Base-by-base conservation (phyloP, 306 rosid genomes). In the Sphenostylis stenocarpa region DNA sequence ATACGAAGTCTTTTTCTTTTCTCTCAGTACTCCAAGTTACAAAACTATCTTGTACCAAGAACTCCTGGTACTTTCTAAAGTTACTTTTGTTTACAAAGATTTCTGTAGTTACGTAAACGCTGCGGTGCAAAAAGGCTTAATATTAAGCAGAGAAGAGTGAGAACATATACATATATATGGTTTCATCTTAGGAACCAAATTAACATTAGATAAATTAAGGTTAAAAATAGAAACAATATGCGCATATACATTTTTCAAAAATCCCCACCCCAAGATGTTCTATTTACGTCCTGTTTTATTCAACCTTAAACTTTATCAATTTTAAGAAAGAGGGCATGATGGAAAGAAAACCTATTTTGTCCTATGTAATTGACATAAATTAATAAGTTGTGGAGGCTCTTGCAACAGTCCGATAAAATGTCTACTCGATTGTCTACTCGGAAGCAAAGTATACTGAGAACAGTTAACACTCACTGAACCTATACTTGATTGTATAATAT, bases 401-500 rank as follows among this genome's bases (percentile, higher is more conserved):
- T 63, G 70, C 48, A 63, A 19, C 38, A 34, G 49, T 44, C 69
- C 44, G 33, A 58, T 29, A 60, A 74, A 74, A 45, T 60, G 58
- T 74, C 58, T 6, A 60, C 5, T 74, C 45, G 31, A 58, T 43
- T 26, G 68, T 73, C 44, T n/a, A 64, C 17, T 64, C 48, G 31
- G 10, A 1, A 62, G 29, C 26, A 36, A 63, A 63, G 47, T 33
- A 63, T 33, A 16, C 17, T 41, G 15, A 39, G 55, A 39, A 73
- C 57, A 73, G 77, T 73, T 38, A n/a, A 19, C 12, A 58, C 44
- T 57, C 77, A 57, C 14, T 73, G 68, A 57, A 73, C 56, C 56
- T 39, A 19, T 73, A 58, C 45, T n/a, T 58, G 20, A 31, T 73
- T 58, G 58, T 21, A 62, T 8, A 47, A 45, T 3, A 31, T 61